Percentiles rank a stretch among this genome's conserved stretches.
phyloP scores from a whole-genome alignment of 192 early-diverging fungal species.

The Podila epicladia region DNA sequence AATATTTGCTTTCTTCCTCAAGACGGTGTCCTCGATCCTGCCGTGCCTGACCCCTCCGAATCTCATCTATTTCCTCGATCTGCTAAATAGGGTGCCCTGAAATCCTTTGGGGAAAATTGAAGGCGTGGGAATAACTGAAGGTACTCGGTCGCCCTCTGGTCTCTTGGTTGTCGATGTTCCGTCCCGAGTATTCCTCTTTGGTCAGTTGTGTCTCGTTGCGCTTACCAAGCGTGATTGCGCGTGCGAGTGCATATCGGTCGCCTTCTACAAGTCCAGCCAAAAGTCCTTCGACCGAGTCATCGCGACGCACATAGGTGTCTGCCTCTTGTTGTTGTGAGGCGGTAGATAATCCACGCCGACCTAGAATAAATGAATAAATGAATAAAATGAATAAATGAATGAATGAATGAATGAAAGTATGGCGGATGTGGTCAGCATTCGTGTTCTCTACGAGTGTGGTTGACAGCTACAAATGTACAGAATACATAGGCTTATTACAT shows the following conservation, averaged over 20 bases:
- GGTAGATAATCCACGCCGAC: not conserved
- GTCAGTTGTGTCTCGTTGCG: not conserved
- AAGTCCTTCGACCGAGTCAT: conserved; percentile 46
- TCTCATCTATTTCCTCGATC: no score
- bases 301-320: conserved; percentile 6
- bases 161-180: no score
- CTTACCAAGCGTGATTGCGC: conserved; percentile 72
- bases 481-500: no score
- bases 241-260: conserved; percentile 64
- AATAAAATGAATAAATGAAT: not conserved
- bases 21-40: no score
- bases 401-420: not conserved
- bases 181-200: not conserved
- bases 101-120: no score
- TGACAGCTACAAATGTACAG: not conserved
- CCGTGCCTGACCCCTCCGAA: no score
- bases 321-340: not conserved
- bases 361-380: no score
- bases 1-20: no score
- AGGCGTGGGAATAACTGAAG: no score
- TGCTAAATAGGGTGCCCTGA: no score
- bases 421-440: not conserved
- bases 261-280: conserved; percentile 42
- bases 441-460: not conserved
- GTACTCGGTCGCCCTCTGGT: no score